Evolutionary conservation across 1,139 yeast species (phyloP).

Genomic region (Debaryomyces sp.): DNA sequence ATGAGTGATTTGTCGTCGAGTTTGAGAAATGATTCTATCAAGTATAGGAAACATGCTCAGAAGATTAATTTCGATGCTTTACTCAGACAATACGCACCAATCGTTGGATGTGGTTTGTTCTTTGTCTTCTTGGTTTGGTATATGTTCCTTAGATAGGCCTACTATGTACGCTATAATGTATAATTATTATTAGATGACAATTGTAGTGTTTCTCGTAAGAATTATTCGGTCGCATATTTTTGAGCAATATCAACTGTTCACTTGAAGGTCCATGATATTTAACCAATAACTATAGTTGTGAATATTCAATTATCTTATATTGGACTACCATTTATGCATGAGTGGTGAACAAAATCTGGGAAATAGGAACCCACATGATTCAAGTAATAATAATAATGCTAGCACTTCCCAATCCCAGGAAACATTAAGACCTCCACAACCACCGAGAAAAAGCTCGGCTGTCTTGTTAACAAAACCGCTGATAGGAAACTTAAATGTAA

Average conservation of each 20-base stretch:
- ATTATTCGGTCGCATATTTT: conserved; percentile 2
- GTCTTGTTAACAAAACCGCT: conserved; percentile 4
- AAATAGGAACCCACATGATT: not conserved
- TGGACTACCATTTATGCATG: not conserved
- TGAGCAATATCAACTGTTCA: not conserved
- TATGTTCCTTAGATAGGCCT: conserved; percentile 52
- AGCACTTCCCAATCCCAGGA: not conserved
- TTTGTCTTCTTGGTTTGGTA: conserved; percentile 84
- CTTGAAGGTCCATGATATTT: not conserved
- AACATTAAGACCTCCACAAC: not conserved
- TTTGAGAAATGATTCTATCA: conserved; percentile 80
- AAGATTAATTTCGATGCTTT: conserved; percentile 88
- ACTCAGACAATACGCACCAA: conserved; percentile 86
- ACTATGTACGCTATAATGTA: not conserved
- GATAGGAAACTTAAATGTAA: not conserved
- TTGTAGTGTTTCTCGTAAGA: not conserved
- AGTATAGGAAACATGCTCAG: conserved; percentile 87
- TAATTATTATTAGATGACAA: not conserved
- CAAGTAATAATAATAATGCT: not conserved
- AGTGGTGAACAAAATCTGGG: not conserved
- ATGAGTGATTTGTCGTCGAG: conserved; percentile 88
- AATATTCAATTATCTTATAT: not conserved
- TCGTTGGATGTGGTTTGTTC: conserved; percentile 70
- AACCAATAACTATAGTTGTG: not conserved
- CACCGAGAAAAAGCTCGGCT: conserved; percentile 5